Base-by-base conservation (phyloP, 306 rosid genomes). In the Pterocarpus macrocarpus region DNA sequence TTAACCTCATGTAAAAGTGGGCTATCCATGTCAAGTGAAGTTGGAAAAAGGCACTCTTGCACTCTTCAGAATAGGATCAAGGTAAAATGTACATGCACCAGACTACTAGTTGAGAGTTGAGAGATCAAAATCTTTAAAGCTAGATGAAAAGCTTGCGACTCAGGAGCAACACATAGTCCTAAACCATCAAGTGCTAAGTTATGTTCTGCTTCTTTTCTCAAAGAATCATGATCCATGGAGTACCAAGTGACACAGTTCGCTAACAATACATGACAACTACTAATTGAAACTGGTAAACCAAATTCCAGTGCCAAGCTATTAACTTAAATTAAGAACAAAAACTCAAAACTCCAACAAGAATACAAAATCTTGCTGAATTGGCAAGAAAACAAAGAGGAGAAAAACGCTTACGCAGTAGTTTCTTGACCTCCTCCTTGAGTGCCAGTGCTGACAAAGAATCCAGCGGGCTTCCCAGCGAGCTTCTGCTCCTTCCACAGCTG, bases 381-480 rank as follows among this genome's bases (percentile, higher is more conserved):
- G 15, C 4, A 34, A 33, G 7, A 2, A 0, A 4, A 53, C 72
- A 14, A 6, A 10, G 9, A 38, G 1, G 13, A 57, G 9, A 64
- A 66, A 28, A 35, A 38, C 5, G 57, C 94, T 89, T 83, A 95
- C 98, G 97, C 94, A 8, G 98, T 93, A 16, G 98, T 95, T 85
- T 95, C 99, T 92, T 95, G 99, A 81, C 99, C 99, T 41, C 99
- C 99, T 3, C 99, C 98, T 83, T 92, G 99, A 30, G 99, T 95
- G 1, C 99, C 97, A 4, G 99, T 92, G 45, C 99, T 93, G 3
- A 95, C 94, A 78, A 95, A 95, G 76, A 95, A 87, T 7, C 99
- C 99, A 0, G 91, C 98, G 0, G 99, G 98, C 69, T 93, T 95
- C 43, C 99, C 98, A 1, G 99, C 93, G 30, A 95, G 99, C 76